Evolutionary conservation across 208 protist genomes (phyloP), one percentile per base, ranked within the genome.

Genomic region (Crithidia mellificae): DNA sequence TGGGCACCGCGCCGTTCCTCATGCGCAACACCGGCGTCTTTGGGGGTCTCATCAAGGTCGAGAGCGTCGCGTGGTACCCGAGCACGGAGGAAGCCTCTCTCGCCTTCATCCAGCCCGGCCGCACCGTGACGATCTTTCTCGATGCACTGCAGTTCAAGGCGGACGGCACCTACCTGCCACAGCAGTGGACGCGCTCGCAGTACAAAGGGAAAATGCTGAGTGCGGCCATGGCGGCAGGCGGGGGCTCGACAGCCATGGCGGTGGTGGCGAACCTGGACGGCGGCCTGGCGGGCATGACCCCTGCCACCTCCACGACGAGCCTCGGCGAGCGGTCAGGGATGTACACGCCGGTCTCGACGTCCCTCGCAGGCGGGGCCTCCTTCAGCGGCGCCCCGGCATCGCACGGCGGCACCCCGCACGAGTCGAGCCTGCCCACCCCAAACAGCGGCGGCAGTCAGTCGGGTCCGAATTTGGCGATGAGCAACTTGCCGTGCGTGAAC

Each of bases 21-120:
- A 41, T 94, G 44, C 85, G 81, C 25, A 74, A 77, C 47, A 81
- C 76, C 52, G 84, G 86, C 7, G 77, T 66, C 44, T 88, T 90
- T 66, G 77, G 82, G 20, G 81, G 77, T 25, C 59, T 93, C 14
- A 77, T 81, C 50, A 93, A 90, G 66, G 86, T 93, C 36, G 88
- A 92, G 41, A 59, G 64, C 20, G 76, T 93, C 34, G 72, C 72
- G 25, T 95, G 90, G 86, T 93, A 92, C 57, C 90, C 90, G 0
- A 87, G 78, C 43, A 55, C 54, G 4, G 61, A 70, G 36, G 90
- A 95, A 54, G 88, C 84, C 19, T 78, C 85, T 0, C 74, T 95
- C 22, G 90, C 87, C 29, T 91, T 93, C 74, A 82, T 93, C 36
- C 87, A 95, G 59, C 77, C 77, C 4, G 78, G 72, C 6, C 72